Percentiles rank a stretch among this genome's conserved stretches.
Conservation (phyloP, 768 basidiomycete genomes). For the Pulveroboletus ravenelii region DNA sequence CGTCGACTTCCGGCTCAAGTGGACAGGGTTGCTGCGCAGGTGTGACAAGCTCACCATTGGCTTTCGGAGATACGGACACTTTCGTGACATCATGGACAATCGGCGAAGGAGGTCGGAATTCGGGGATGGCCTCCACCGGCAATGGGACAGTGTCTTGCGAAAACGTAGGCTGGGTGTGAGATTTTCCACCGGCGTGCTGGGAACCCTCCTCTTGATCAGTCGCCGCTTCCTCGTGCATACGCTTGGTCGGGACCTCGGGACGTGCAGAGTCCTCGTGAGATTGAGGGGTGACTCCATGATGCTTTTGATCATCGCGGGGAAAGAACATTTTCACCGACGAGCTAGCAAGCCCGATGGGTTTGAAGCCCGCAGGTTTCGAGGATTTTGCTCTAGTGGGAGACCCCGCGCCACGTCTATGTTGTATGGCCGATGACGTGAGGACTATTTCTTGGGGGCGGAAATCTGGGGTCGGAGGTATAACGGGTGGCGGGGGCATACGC, state of each 20-base stretch:
- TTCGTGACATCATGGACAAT: conserved; percentile 18
- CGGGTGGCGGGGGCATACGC: conserved; percentile 32
- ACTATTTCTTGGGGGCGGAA: conserved; percentile 10
- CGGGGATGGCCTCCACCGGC: conserved; percentile 6
- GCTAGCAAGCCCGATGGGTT: conserved; percentile 53
- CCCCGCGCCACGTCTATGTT: conserved; percentile 16
- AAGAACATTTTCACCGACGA: conserved; percentile 74
- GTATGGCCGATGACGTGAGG: conserved; percentile 5
- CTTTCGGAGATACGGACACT: conserved; percentile 21
- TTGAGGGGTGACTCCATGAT: conserved; percentile 24
- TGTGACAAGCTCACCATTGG: conserved; percentile 20
- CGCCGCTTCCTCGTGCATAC: conserved; percentile 20
- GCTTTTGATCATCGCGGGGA: conserved; percentile 72
- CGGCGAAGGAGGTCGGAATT: conserved; percentile 17
- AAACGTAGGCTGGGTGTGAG: not conserved
- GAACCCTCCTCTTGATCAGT: conserved; percentile 20
- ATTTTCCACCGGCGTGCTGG: conserved; percentile 3
- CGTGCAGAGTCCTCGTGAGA: conserved; percentile 15
- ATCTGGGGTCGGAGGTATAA: conserved; percentile 20
- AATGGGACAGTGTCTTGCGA: conserved; percentile 10
- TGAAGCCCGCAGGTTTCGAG: conserved; percentile 52
- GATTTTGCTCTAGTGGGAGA: conserved; percentile 18
- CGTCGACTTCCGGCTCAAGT: conserved; percentile 23
- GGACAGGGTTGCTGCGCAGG: conserved; percentile 17
- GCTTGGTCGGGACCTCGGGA: conserved; percentile 27